phyloP scores from a whole-genome alignment of 345 rosid species.

The Bruguiera gymnorhiza region DNA sequence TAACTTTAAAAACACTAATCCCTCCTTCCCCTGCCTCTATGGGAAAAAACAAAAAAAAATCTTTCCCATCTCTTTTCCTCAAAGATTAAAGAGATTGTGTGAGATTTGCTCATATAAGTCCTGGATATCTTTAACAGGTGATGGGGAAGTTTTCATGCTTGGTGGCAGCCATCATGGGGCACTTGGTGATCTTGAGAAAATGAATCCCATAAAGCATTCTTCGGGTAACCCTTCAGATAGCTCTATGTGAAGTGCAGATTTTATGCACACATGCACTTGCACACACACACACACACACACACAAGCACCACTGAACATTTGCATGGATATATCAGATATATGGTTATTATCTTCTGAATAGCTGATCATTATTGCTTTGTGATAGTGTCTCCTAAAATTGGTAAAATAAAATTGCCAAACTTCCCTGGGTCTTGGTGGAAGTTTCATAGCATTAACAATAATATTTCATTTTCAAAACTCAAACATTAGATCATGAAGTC shows the following conservation, averaged over 20 bases:
- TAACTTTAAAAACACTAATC: neutral
- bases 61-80: neutral
- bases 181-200: constrained; percentile 41
- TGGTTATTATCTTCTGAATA: neutral
- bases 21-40: no score
- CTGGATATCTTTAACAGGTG: constrained; percentile 36
- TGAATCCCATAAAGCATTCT: constrained; percentile 31
- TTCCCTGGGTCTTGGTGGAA: no score
- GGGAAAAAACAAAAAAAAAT: neutral
- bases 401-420: no score
- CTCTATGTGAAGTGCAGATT: neutral
- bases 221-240: constrained; percentile 31
- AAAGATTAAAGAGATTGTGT: neutral
- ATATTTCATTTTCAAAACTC: neutral
- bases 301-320: no score
- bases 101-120: neutral
- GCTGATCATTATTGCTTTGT: neutral
- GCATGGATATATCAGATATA: no score
- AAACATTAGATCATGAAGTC: neutral
- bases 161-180: constrained; percentile 56
- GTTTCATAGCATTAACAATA: neutral
- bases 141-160: constrained; percentile 59
- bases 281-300: no score
- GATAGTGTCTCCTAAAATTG: neutral
- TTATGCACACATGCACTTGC: neutral